A percentile compares a stretch with the other conserved stretches of the same genome.
These are phyloP conservation scores for Diphasiastrum complanatum DNA, from an alignment of 83 land plant genomes.

Conservation along the genomic window DNA sequence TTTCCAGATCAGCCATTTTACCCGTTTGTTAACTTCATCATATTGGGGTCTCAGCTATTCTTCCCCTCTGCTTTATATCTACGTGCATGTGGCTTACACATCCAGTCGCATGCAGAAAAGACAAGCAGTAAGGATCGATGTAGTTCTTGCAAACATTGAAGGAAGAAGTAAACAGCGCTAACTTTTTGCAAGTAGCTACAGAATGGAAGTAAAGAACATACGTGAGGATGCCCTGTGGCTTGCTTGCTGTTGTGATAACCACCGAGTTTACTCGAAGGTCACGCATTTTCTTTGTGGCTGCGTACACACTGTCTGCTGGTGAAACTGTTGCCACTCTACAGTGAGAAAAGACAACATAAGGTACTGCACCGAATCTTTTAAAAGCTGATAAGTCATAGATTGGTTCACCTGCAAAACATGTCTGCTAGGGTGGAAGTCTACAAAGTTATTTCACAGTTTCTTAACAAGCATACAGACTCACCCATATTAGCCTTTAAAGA, in stretches of 20 bases:
- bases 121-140: too few species aligned
- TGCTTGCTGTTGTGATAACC: conserved; percentile 53
- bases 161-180: neutral
- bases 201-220: conserved; percentile 20
- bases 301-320: conserved; percentile 71
- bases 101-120: too few species aligned
- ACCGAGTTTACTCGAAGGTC: conserved; percentile 72
- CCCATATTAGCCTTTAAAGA: too few species aligned
- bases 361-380: neutral
- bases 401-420: neutral
- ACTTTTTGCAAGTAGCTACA: neutral
- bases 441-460: too few species aligned
- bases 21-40: too few species aligned
- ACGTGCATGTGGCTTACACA: too few species aligned
- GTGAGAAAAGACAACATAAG: too few species aligned
- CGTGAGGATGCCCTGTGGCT: conserved; percentile 93
- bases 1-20: too few species aligned
- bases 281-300: conserved; percentile 82
- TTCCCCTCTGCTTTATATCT: too few species aligned
- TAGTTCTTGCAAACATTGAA: neutral
- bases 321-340: conserved; percentile 75
- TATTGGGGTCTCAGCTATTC: too few species aligned
- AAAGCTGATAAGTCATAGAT: neutral
- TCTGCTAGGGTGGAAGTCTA: too few species aligned
- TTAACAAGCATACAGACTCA: neutral